Evolutionary conservation across 1,284 basidiomycete genomes (phyloP), one percentile per base, ranked within the genome.

Genomic region (Pascua sp.): DNA sequence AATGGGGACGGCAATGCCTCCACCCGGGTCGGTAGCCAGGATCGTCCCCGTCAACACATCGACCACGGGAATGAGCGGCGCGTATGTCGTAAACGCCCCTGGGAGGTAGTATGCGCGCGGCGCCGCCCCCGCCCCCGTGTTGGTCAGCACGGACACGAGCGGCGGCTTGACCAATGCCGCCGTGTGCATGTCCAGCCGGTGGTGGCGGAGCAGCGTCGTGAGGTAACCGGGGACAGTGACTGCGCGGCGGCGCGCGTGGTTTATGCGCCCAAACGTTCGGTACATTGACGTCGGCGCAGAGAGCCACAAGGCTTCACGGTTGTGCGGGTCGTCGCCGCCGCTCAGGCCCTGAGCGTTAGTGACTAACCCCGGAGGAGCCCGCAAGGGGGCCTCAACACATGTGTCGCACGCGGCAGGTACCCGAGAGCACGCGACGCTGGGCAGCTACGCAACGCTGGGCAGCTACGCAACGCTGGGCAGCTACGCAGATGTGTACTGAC

Each of bases 151-250:
- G 8, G 84, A 77, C 48, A 89, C 80, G 61, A 90, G 72, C 1
- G 87, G 86, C 0, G 81, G 78, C 72, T 90, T 90, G 49, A 80
- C 81, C 36, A 88, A 71, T 0, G 80, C 83, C 44, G 89, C 75
- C 0, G 83, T 80, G 56, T 81, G 78, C 17, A 67, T 60, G 52
- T 68, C 66, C 32, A 46, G 75, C 56, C 64, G 79, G 70, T 63
- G 75, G 48, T 70, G 78, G 66, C 59, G 78, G 54, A 83, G 78
- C 80, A 86, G 66, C 16, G 82, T 84, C 15, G 80, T 80, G 61
- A 84, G 75, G 73, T 84, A 89, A 43, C 77, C 74, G 40, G 75
- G 66, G 57, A 72, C 68, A 75, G 81, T 49, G 76, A 81, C 51
- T 79, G 85, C 86, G 2, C 78, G 77, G 62, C 84, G 84, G 42